A percentile compares a stretch with the other conserved stretches of the same genome.
phyloP scores from a whole-genome alignment of 352 stramenopile species.

The Phytophthora sansomeana region DNA sequence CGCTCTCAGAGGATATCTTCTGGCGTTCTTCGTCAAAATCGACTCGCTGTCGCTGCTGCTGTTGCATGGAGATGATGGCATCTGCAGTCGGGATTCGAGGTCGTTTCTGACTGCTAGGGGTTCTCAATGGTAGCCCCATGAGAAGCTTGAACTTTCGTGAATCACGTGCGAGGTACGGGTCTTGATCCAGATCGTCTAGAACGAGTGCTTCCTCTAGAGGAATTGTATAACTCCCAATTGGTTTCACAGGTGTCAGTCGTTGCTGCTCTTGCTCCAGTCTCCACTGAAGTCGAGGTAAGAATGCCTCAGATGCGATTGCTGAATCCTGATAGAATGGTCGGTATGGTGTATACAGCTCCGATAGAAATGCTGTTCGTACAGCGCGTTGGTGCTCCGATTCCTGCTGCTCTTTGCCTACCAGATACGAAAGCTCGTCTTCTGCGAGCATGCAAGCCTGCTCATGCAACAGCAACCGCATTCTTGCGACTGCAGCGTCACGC shows the following conservation, averaged over 20 bases:
- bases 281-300: slow-evolving; percentile 57
- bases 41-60: slow-evolving; percentile 35
- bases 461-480: slow-evolving; percentile 47
- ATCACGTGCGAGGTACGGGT: slow-evolving; percentile 60
- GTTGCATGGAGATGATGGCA: slow-evolving; percentile 47
- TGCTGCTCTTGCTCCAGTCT: slow-evolving; percentile 42
- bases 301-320: slow-evolving; percentile 47
- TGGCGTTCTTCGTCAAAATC: slow-evolving; percentile 36
- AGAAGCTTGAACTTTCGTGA: slow-evolving; percentile 64
- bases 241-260: slow-evolving; percentile 24
- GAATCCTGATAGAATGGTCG: slow-evolving; percentile 61
- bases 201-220: slow-evolving; percentile 47
- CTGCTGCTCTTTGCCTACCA: slow-evolving; percentile 37
- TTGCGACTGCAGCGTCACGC: slow-evolving; percentile 32
- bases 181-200: slow-evolving; percentile 55
- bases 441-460: slow-evolving; percentile 57
- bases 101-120: slow-evolving; percentile 37
- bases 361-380: slow-evolving; percentile 42
- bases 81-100: slow-evolving; percentile 48
- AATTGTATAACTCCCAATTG: slow-evolving; percentile 43
- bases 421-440: slow-evolving; percentile 56
- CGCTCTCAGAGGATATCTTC: slow-evolving; percentile 12
- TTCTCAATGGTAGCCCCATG: slow-evolving; percentile 53
- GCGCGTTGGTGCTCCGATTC: slow-evolving; percentile 37
- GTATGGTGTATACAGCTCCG: slow-evolving; percentile 66